Evolutionary conservation across 2,329 filamentous ascomycete species (phyloP).

Genomic region (Chaetomium sp.): DNA sequence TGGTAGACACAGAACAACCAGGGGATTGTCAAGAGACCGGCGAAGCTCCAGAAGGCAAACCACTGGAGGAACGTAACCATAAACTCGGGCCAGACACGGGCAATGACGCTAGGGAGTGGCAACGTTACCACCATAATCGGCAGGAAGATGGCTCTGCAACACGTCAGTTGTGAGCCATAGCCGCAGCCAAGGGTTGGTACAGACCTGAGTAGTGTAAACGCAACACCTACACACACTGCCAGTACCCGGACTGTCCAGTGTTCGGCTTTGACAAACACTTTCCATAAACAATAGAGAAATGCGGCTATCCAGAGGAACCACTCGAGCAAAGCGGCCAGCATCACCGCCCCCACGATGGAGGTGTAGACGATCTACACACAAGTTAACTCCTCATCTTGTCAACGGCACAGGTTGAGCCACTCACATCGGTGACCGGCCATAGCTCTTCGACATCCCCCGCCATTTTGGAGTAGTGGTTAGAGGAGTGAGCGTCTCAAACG

Average conservation of each 20-base stretch:
- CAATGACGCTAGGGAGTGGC: constrained; percentile 73
- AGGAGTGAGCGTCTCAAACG: not conserved
- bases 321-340: constrained; percentile 83
- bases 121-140: constrained; percentile 94
- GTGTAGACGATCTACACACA: constrained; percentile 76
- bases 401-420: not conserved
- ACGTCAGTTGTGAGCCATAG: constrained; percentile 1
- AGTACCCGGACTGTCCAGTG: constrained; percentile 80
- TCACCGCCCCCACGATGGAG: constrained; percentile 74
- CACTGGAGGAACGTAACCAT: constrained; percentile 79
- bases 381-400: not conserved
- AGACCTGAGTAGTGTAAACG: constrained; percentile 77
- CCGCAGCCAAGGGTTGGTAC: not conserved
- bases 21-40: constrained; percentile 79
- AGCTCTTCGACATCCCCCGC: constrained; percentile 43
- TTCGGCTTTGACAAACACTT: constrained; percentile 87
- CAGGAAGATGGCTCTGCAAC: constrained; percentile 69
- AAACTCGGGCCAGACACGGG: constrained; percentile 67
- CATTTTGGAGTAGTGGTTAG: constrained; percentile 42
- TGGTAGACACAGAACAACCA: constrained; percentile 95
- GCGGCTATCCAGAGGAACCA: constrained; percentile 96
- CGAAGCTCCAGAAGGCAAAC: constrained; percentile 95
- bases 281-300: constrained; percentile 86
- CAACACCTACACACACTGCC: constrained; percentile 70
- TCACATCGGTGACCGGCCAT: constrained; percentile 57